A percentile compares a stretch with the other conserved stretches of the same genome.
phyloP scores from a whole-genome alignment of 495 filamentous ascomycete genomes.

The Mycothermus thermophilus region DNA sequence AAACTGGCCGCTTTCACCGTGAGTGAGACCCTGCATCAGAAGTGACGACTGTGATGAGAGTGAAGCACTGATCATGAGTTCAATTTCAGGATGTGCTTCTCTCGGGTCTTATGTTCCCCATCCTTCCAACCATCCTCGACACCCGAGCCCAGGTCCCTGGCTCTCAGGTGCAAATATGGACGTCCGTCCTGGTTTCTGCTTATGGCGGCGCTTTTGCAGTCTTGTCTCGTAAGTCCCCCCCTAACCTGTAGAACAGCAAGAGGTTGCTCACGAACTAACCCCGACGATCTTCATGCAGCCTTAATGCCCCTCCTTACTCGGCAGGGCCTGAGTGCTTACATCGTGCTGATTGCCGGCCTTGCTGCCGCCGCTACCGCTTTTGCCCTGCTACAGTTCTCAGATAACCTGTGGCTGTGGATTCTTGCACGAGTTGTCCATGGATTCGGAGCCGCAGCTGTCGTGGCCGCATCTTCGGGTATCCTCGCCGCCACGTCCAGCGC shows the following conservation, averaged over 20 bases:
- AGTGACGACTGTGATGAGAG: too few relatives aligned
- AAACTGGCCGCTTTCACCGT: slow-evolving; percentile 8
- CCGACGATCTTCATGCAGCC: slow-evolving; percentile 6
- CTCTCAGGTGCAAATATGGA: slow-evolving; percentile 16
- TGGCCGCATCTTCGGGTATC: slow-evolving; percentile 11
- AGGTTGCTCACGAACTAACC: too few relatives aligned
- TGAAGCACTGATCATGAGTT: not conserved
- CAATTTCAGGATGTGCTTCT: slow-evolving; percentile 5
- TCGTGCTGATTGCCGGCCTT: slow-evolving; percentile 10
- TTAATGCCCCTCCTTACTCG: slow-evolving; percentile 13
- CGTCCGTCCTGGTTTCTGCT: slow-evolving; percentile 14
- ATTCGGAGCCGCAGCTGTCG: slow-evolving; percentile 10
- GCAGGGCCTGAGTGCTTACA: slow-evolving; percentile 4
- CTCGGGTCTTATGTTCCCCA: slow-evolving; percentile 9
- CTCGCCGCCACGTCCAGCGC: slow-evolving; percentile 1
- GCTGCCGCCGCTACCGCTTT: slow-evolving; percentile 9
- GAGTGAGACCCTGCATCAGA: too few relatives aligned
- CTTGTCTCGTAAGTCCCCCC: slow-evolving; percentile 13
- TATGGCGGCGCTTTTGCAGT: slow-evolving; percentile 18
- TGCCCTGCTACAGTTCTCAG: slow-evolving; percentile 12
- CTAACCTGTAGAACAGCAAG: too few relatives aligned
- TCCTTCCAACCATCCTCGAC: slow-evolving; percentile 16
- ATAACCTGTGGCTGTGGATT: slow-evolving; percentile 7
- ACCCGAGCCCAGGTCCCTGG: not conserved
- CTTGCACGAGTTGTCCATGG: slow-evolving; percentile 17